These are phyloP conservation scores for Emericellopsis atlantica DNA, from an alignment of 2,329 filamentous ascomycete species.

Conservation along the genomic window DNA sequence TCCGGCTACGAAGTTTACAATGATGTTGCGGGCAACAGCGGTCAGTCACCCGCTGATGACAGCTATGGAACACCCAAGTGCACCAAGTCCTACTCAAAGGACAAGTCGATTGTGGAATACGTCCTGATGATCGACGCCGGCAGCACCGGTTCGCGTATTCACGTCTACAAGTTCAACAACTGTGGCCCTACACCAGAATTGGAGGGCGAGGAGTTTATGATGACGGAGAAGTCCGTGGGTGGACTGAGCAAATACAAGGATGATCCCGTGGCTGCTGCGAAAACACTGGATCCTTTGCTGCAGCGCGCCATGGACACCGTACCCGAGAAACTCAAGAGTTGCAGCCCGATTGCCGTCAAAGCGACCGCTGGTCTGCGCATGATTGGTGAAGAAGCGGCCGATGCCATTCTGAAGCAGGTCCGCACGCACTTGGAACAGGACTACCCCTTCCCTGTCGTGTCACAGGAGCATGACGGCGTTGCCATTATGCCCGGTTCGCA, in stretches of 20 bases:
- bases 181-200: constrained; percentile 91
- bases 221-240: constrained; percentile 78
- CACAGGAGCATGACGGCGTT: constrained; percentile 73
- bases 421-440: constrained; percentile 70
- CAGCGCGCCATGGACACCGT: constrained; percentile 74
- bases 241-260: constrained; percentile 75
- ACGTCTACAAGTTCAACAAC: constrained; percentile 99
- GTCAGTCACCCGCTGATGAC: constrained; percentile 44
- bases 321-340: constrained; percentile 80
- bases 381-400: constrained; percentile 67
- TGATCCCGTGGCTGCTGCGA: constrained; percentile 78
- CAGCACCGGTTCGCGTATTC: constrained; percentile 93
- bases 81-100: constrained; percentile 68
- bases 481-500: constrained; percentile 96
- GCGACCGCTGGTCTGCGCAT: constrained; percentile 89
- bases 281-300: constrained; percentile 79
- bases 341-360: constrained; percentile 93
- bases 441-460: constrained; percentile 92
- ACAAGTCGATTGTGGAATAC: constrained; percentile 93
- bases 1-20: constrained; percentile 41
- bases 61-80: constrained; percentile 62
- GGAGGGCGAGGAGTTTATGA: constrained; percentile 84
- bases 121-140: constrained; percentile 98
- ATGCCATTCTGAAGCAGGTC: constrained; percentile 78
- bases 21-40: constrained; percentile 21